Evolutionary conservation across 106 monocot species (phyloP), one percentile per base, ranked within the genome.

Genomic region (Alisma plantagoaquatica): DNA sequence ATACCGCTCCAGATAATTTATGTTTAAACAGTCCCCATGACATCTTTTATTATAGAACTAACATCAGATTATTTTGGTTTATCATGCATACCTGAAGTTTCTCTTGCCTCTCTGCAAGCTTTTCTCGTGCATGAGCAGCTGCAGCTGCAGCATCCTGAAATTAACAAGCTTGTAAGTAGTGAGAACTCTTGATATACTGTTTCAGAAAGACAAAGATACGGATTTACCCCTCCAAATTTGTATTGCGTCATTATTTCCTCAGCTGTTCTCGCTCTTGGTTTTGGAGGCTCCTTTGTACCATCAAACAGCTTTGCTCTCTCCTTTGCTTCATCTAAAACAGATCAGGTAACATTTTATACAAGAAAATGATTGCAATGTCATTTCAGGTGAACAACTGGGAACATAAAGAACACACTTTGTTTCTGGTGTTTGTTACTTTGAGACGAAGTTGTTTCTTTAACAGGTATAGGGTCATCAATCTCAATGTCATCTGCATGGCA

Each of bases 161-260:
- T 29, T 1, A 26, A 18, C 21, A 57, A 17, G 28, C 9, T 43
- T 43, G n/a, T n/a, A 31, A 28, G 30, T 56, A 56, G 54, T 28
- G 14, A 48, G 23, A 22, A 33, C 16, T 27, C 2, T 24, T n/a
- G n/a, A n/a, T n/a, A n/a, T n/a, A n/a, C n/a, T n/a, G n/a, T n/a
- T n/a, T n/a, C n/a, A n/a, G n/a, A n/a, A n/a, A n/a, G n/a, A n/a
- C n/a, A n/a, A n/a, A n/a, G n/a, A n/a, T n/a, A n/a, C n/a, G n/a
- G n/a, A n/a, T n/a, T 77, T 89, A 96, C 96, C 78, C 96, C 96
- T 3, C 45, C 60, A 68, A 82, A 96, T 62, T 63, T 61, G 56
- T 96, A 96, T 51, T 96, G 52, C 10, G 96, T 85, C 33, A 96
- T 59, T 27, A 96, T 96, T 76, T 96, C 96, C 69, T 96, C 75